Evolutionary conservation across 2,329 filamentous ascomycete species (phyloP), one percentile per base, ranked within the genome.

Genomic region (Coniochaeta hoffmannii): DNA sequence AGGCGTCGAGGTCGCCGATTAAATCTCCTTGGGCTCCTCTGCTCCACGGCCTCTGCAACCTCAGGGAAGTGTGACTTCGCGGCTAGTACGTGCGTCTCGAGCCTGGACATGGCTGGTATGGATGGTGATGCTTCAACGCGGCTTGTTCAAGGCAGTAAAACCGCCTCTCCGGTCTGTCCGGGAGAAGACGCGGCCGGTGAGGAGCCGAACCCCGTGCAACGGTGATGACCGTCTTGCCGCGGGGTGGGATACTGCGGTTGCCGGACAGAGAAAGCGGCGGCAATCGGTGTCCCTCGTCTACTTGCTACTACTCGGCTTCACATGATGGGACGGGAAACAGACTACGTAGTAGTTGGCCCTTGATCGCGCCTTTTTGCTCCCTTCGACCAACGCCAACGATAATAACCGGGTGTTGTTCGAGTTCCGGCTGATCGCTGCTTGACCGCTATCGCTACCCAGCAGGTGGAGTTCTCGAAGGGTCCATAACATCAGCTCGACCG

Each of bases 11-110:
- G 49, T 51, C 49, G 49, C 49, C 49, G 49, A 51, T n/a, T 34
- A 51, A 51, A 51, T 51, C 49, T 51, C 49, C n/a, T 51, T 34
- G 28, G 49, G 49, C 49, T 51, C 26, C 32, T 51, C 49, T 51
- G 7, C 46, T 17, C 46, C 4, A 51, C 26, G 49, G 28, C 24
- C 19, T 26, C 41, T 46, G 41, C 41, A 28, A 46, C 12, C 24
- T 28, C 41, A 28, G 5, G 15, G 15, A 14, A 46, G 41, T 46
- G 41, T 46, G 19, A 28, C 22, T 46, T 46, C 7, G 12, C 19
- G 17, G 17, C n/a, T n/a, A 32, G 30, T 7, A 32, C 30, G 7
- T 32, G 30, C 30, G 2, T 15, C 10, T 15, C 22, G 4, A 15
- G 24, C 24, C 22, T 46, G 12, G 12, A 28, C n/a, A 28, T 28